These are phyloP conservation scores for Rhodotorula toruloides DNA, from an alignment of 768 basidiomycete species.

Conservation along the genomic window DNA sequence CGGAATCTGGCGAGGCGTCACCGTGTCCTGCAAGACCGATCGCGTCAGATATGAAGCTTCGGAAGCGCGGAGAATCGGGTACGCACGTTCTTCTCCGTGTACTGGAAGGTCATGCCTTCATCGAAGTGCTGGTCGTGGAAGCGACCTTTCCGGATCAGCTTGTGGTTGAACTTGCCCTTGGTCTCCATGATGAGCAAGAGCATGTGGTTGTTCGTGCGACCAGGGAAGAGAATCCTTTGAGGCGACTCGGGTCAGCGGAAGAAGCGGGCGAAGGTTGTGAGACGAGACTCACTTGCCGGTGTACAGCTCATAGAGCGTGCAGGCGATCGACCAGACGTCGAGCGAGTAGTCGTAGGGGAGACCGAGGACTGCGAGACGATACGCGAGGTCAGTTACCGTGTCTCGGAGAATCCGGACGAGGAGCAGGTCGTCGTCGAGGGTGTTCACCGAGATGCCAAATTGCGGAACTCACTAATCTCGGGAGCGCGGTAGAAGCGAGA, in stretches of 20 bases:
- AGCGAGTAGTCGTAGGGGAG: slow-evolving; percentile 88
- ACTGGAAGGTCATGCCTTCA: slow-evolving; percentile 75
- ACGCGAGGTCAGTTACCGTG: background rate
- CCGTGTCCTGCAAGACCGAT: slow-evolving; percentile 59
- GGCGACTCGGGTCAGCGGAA: slow-evolving; percentile 53
- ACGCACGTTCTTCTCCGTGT: slow-evolving; percentile 79
- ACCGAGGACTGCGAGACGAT: slow-evolving; percentile 65
- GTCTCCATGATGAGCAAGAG: slow-evolving; percentile 95
- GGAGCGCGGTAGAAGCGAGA: slow-evolving; percentile 96
- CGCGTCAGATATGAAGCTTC: background rate
- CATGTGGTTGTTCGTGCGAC: slow-evolving; percentile 97
- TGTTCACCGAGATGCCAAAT: too few species aligned
- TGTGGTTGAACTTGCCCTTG: slow-evolving; percentile 85
- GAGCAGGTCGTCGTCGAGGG: too few species aligned
- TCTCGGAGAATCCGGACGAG: background rate
- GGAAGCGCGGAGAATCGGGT: background rate
- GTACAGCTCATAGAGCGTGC: slow-evolving; percentile 82
- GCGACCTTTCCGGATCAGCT: slow-evolving; percentile 88
- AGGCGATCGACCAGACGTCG: slow-evolving; percentile 95
- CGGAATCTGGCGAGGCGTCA: slow-evolving; percentile 67
- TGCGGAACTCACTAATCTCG: slow-evolving; percentile 71
- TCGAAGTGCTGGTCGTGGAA: slow-evolving; percentile 92
- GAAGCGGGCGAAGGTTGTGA: background rate
- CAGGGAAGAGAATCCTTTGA: slow-evolving; percentile 95
- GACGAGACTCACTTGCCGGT: slow-evolving; percentile 31